Base-by-base conservation (phyloP, 2,329 filamentous ascomycete genomes). In the Periconia macrospinosa region DNA sequence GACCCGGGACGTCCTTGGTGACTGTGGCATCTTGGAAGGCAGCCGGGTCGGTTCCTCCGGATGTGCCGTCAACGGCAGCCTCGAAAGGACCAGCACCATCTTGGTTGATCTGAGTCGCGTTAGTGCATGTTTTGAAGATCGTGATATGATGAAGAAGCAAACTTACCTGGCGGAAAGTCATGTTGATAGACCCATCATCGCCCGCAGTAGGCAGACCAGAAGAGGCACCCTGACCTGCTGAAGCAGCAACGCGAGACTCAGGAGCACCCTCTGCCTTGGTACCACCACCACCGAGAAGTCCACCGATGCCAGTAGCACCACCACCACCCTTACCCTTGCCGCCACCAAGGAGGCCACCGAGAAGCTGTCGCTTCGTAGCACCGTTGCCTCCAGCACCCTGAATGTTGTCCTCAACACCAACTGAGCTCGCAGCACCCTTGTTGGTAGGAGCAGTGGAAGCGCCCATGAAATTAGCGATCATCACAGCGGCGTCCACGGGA, bases 1-100 rank as follows among this genome's bases (percentile, higher is more conserved):
- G 66, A 47, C 86, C 86, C 30, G 85, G 86, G 14, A 88, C 83
- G 64, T 88, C 80, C 66, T 83, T 76, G 46, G 78, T 82, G 53
- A 88, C 82, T 47, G 81, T 65, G 11, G 86, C 86, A 1, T 64
- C 68, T 71, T 86, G 70, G 79, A 89, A 88, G 30, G 86, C 86
- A 27, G 72, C 64, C 44, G 79, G 67, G 61, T 87, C 81, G 6
- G 81, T 84, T 54, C 86, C 86, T 41, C 86, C 86, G 1, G 85
- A 88, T 20, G 85, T 87, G 41, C 78, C 76, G 65, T 89, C 86
- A 18, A 89, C 76, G 30, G 79, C 78, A 11, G 86, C 86, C 19
- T 76, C 80, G 55, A 89, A 76, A 2, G 85, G 85, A 1, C 86
- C 86, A 1, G 86, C 86, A 20, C 86, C 86, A 59, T 89, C 86